phyloP scores from a whole-genome alignment of 2,329 filamentous ascomycete species.

The Tolypocladium ovalisporum region DNA sequence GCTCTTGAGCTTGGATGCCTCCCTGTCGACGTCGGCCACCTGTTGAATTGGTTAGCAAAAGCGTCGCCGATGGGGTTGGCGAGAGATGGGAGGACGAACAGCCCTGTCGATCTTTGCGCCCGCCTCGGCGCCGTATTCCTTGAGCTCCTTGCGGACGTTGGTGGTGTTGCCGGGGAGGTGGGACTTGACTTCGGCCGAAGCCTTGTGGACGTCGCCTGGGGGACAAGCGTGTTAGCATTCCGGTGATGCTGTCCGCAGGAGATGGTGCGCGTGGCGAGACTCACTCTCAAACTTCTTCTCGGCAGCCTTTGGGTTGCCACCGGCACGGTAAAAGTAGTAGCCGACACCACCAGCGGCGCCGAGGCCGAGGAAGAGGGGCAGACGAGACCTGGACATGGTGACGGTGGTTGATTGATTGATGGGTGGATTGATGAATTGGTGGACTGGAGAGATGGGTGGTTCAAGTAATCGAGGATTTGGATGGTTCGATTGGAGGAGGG shows the following conservation, averaged over 20 bases:
- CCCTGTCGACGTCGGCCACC: slow-evolving; percentile 48
- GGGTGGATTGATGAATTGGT: not conserved
- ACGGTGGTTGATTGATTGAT: not conserved
- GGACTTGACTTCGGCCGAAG: slow-evolving; percentile 54
- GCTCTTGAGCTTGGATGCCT: slow-evolving; percentile 50
- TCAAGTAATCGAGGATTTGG: not conserved
- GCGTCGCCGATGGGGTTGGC: not conserved
- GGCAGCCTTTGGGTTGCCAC: slow-evolving; percentile 71
- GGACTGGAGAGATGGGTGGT: not conserved
- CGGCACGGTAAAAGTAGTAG: slow-evolving; percentile 87
- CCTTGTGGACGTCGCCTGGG: slow-evolving; percentile 67
- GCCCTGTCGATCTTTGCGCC: slow-evolving; percentile 58
- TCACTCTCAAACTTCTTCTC: slow-evolving; percentile 77
- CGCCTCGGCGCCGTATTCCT: slow-evolving; percentile 31
- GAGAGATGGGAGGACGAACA: slow-evolving; percentile 39
- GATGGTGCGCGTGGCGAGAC: not conserved
- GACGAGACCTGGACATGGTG: slow-evolving; percentile 35
- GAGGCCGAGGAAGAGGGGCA: slow-evolving; percentile 44
- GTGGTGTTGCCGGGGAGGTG: slow-evolving; percentile 52
- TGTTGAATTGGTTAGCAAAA: slow-evolving; percentile 7
- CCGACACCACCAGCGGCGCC: slow-evolving; percentile 58
- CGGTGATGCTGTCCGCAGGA: not conserved
- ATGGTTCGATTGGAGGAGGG: not conserved
- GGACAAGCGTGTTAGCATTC: not conserved
- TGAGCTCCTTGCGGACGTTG: slow-evolving; percentile 53